Evolutionary conservation across 306 rosid genomes (phyloP), one percentile per base, ranked within the genome.

Genomic region (Dalbergia cochinchinensis): DNA sequence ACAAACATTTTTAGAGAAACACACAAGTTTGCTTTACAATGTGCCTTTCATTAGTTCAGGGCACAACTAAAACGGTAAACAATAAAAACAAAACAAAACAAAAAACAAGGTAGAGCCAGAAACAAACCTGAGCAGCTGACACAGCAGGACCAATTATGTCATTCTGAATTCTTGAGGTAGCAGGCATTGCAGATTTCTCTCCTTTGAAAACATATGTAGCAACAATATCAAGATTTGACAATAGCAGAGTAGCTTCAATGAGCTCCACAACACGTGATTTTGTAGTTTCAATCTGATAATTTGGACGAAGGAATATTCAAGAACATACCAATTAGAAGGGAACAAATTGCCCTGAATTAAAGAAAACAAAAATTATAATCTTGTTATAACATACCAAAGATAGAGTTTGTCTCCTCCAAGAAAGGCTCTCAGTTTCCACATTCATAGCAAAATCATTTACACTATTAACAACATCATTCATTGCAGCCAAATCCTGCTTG

Each of bases 201-300:
- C 96, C 92, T 84, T 90, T 91, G 90, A 95, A 89, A 79, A 85
- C 85, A 79, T 85, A 95, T 45, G 88, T 90, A 69, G 90, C 88
- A 81, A 88, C 92, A 34, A 87, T 80, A 84, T 95, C 98, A 78
- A 93, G 81, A 86, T 95, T 95, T 80, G 98, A 93, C 80, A 95
- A 80, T 74, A 74, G 91, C 82, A 93, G 81, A 31, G 94, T 90
- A 87, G 90, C 82, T 80, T 90, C 97, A 83, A 86, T 73, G 53
- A 88, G 94, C 90, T 89, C 94, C 83, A 90, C 73, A 66, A 84
- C 87, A 31, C 92, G 91, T 63, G 89, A 89, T 84, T 90, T 90
- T 67, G 98, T 82, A 63, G 89, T 81, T 83, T 88, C 98, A 69
- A 95, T 88, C 98, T 95, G 98, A 86, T 77, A 61, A 85, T 78